Evolutionary conservation across 2,329 filamentous ascomycete species (phyloP).

Genomic region (Phialophora macrospora): DNA sequence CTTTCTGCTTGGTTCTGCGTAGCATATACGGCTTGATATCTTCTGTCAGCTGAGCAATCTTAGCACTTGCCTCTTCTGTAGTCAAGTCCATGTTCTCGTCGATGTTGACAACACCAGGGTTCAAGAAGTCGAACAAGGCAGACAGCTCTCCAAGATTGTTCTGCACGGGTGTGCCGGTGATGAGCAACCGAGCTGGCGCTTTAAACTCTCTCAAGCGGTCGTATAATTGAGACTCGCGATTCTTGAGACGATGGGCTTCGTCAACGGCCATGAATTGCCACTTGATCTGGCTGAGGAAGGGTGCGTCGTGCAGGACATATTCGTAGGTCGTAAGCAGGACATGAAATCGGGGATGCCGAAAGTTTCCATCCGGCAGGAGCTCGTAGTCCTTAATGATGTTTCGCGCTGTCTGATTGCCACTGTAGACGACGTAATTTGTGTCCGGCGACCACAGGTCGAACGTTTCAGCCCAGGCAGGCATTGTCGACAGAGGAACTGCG

Average conservation of each 20-base stretch:
- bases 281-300: constrained; percentile 86
- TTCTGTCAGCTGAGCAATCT: constrained; percentile 82
- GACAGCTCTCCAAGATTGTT: constrained; percentile 94
- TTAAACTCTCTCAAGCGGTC: constrained; percentile 82
- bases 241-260: constrained; percentile 95
- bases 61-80: constrained; percentile 79
- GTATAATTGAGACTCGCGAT: constrained; percentile 92
- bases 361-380: constrained; percentile 81
- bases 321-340: constrained; percentile 98
- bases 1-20: constrained; percentile 93
- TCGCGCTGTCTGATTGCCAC: constrained; percentile 84
- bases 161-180: constrained; percentile 96
- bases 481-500: constrained; percentile 94
- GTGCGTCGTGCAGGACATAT: constrained; percentile 84
- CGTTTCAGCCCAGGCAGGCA: constrained; percentile 97
- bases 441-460: constrained; percentile 97
- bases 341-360: constrained; percentile 91
- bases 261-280: constrained; percentile 98
- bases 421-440: constrained; percentile 95
- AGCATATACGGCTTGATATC: constrained; percentile 93
- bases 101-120: constrained; percentile 89
- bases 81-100: constrained; percentile 88
- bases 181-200: constrained; percentile 84
- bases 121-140: constrained; percentile 92
- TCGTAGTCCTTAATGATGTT: constrained; percentile 89